Evolutionary conservation across 441 rosid species (phyloP).

Genomic region (Jatropha multifida): DNA sequence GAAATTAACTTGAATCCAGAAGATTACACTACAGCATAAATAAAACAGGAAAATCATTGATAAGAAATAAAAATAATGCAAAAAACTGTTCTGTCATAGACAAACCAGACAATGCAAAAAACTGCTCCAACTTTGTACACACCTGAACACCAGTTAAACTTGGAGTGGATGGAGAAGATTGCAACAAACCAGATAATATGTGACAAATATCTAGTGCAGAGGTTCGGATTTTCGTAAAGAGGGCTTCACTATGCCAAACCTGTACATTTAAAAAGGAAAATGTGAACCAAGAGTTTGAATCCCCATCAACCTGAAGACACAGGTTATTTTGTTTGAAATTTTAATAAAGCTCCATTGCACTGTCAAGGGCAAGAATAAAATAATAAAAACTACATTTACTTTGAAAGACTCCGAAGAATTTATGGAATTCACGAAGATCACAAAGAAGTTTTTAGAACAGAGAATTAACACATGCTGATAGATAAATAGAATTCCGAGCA

Average conservation of each 20-base stretch:
- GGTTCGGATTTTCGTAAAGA: constrained; percentile 52
- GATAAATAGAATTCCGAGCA: not conserved
- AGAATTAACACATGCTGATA: constrained; percentile 2
- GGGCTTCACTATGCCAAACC: constrained; percentile 58
- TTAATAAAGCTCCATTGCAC: no score
- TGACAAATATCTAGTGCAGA: constrained; percentile 64
- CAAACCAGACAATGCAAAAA: no score
- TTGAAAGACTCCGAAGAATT: not conserved
- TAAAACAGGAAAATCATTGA: constrained; percentile 11
- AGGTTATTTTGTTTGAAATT: not conserved
- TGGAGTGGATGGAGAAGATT: constrained; percentile 47
- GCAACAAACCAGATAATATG: constrained; percentile 42
- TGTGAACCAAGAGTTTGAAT: constrained; percentile 8
- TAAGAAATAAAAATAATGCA: not conserved
- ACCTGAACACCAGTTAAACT: constrained; percentile 62
- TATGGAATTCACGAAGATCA: not conserved
- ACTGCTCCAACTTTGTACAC: constrained; percentile 21
- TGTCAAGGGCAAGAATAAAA: no score
- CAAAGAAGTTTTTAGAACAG: not conserved
- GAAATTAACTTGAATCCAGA: constrained; percentile 12
- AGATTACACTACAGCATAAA: constrained; percentile 6
- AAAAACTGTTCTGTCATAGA: no score
- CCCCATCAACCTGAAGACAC: not conserved
- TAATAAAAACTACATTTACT: not conserved
- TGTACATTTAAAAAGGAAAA: constrained; percentile 27